Evolutionary conservation across 2,329 filamentous ascomycete genomes (phyloP).

Genomic region (Cryphonectria naterciae): DNA sequence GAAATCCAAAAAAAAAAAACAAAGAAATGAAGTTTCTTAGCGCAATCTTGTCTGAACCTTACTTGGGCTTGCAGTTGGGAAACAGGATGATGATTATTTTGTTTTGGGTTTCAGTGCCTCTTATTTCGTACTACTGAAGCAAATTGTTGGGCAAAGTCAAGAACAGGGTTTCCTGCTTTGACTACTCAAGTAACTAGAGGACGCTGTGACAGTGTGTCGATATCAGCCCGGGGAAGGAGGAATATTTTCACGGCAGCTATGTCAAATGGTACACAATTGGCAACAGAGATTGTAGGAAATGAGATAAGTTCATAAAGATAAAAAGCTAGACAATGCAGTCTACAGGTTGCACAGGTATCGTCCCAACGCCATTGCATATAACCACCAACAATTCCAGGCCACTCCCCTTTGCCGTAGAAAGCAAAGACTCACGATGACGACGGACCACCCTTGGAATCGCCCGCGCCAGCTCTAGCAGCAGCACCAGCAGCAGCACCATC

Average conservation of each 20-base stretch:
- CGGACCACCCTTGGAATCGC: conserved; percentile 33
- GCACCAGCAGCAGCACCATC: conserved; percentile 28
- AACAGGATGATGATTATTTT: background rate
- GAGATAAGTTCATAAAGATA: background rate
- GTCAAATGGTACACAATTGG: background rate
- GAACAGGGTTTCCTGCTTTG: background rate
- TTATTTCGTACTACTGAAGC: background rate
- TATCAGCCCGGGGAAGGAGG: background rate
- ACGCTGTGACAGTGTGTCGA: background rate
- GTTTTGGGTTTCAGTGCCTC: too few relatives aligned
- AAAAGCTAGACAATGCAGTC: background rate
- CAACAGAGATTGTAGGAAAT: background rate
- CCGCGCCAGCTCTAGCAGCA: conserved; percentile 25
- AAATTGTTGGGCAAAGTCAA: too few relatives aligned
- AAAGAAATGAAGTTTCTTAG: background rate
- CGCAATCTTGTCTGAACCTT: background rate
- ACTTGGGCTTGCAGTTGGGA: background rate
- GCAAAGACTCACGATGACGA: background rate
- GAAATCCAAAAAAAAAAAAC: too few relatives aligned
- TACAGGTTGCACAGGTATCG: conserved; percentile 1
- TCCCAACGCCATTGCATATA: background rate
- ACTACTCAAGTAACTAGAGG: background rate
- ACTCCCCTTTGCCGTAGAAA: background rate
- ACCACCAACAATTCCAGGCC: background rate
- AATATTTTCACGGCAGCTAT: background rate